These are phyloP conservation scores for Phaeosphaeriaceae sp. DNA, from an alignment of 2,329 filamentous ascomycete species.

Conservation along the genomic window DNA sequence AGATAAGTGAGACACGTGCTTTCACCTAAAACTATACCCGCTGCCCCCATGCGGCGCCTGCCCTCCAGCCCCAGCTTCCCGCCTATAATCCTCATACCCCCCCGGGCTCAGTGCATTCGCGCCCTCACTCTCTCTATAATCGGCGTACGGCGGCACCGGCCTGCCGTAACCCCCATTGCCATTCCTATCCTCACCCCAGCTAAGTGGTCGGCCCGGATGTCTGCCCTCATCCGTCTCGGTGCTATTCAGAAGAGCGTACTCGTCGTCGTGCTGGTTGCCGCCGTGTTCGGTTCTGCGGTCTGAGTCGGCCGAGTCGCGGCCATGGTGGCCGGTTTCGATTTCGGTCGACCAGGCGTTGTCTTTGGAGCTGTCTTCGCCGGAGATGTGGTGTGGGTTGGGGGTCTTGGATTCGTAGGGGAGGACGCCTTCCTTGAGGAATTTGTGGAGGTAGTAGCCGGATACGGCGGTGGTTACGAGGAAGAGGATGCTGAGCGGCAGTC, in stretches of 20 bases:
- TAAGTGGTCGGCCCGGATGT: slow-evolving; percentile 50
- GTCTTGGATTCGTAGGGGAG: slow-evolving; percentile 55
- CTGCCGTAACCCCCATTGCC: slow-evolving; percentile 23
- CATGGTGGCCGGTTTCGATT: slow-evolving; percentile 46
- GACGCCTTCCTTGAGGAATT: slow-evolving; percentile 64
- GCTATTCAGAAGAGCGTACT: slow-evolving; percentile 58
- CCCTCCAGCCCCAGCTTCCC: slow-evolving; percentile 18
- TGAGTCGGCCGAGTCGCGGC: slow-evolving; percentile 50
- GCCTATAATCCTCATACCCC: slow-evolving; percentile 45
- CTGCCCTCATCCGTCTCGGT: slow-evolving; percentile 49
- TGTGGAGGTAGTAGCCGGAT: slow-evolving; percentile 61
- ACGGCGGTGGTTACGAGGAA: slow-evolving; percentile 62
- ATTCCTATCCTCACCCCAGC: slow-evolving; percentile 46
- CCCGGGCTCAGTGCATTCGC: slow-evolving; percentile 43
- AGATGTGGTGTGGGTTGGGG: slow-evolving; percentile 53
- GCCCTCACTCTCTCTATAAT: slow-evolving; percentile 49
- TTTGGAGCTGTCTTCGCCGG: slow-evolving; percentile 36
- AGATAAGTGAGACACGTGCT: not conserved
- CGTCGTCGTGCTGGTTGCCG: slow-evolving; percentile 57
- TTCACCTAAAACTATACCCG: slow-evolving; percentile 25
- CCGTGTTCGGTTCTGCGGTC: slow-evolving; percentile 48
- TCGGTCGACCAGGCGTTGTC: slow-evolving; percentile 55
- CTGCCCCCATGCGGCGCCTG: slow-evolving; percentile 19
- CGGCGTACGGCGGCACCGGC: slow-evolving; percentile 30
- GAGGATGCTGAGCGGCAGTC: slow-evolving; percentile 52